Evolutionary conservation across 306 rosid genomes (phyloP), one percentile per base, ranked within the genome.

Genomic region (Lupinus albus): DNA sequence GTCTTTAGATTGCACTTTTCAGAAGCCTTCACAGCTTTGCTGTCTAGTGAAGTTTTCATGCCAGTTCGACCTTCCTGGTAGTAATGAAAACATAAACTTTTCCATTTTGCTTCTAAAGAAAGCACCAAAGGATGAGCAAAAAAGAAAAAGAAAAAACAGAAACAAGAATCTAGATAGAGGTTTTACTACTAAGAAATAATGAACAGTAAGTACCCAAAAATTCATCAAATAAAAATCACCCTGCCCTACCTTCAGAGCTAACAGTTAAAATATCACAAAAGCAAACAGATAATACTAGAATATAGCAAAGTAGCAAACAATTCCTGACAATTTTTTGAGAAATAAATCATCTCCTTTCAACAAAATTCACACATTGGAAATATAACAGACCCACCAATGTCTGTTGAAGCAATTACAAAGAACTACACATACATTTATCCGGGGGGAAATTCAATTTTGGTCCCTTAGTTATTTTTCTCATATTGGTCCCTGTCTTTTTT

Each of bases 31-130:
- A 36, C 59, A 30, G 81, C 70, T 35, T 74, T 83, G n/a, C 58
- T 55, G 44, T 36, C 68, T 28, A 33, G 65, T 48, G 73, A 57
- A 7, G 62, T 41, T 58, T 62, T 85, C 96, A 85, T 87, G 79
- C 41, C 53, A 49, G 30, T 25, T 25, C 30, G 60, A 66, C 53
- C 75, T 74, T 79, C 76, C 88, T n/a, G 69, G 21, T 25, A 49
- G 54, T 58, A 36, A 48, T 58, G 56, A 48, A 42, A 53, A 70
- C 44, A 38, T 13, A 46, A 39, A 21, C 6, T 56, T 15, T 12
- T 12, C 9, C 12, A 14, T 12, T 42, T 62, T 63, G 56, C 61
- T 57, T 73, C 71, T 42, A 54, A 14, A 58, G 8, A 47, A 47
- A 51, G 14, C 16, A 68, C 18, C 39, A 28, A 45, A 39, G 13